Evolutionary conservation across 768 basidiomycete genomes (phyloP).

Genomic region (Serendipita vermifera): DNA sequence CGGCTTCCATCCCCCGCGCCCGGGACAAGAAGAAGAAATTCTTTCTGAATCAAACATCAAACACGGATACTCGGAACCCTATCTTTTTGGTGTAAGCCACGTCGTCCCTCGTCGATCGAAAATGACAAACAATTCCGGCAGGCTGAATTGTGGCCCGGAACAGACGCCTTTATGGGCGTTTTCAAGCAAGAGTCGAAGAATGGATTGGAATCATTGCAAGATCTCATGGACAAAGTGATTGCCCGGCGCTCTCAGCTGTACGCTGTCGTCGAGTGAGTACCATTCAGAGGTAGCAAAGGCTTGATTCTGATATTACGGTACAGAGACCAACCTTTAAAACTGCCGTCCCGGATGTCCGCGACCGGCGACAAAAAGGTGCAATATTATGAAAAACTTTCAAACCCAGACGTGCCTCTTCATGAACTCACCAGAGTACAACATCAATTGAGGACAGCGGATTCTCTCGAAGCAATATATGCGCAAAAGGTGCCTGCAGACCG

Average conservation of each 20-base stretch:
- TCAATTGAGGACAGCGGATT: constrained; percentile 73
- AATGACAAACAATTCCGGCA: constrained; percentile 49
- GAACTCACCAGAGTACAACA: too few relatives aligned
- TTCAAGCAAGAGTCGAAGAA: constrained; percentile 39
- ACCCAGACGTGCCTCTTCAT: too few relatives aligned
- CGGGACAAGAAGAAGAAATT: constrained; percentile 61
- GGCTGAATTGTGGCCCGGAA: constrained; percentile 39
- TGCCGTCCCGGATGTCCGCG: constrained; percentile 70
- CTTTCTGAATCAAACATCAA: constrained; percentile 52
- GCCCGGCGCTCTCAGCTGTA: constrained; percentile 43
- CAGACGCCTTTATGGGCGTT: constrained; percentile 23
- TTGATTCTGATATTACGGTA: constrained; percentile 3
- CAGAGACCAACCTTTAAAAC: constrained; percentile 57
- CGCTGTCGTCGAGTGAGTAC: constrained; percentile 50
- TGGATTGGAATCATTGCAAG: constrained; percentile 43
- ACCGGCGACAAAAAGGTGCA: constrained; percentile 66
- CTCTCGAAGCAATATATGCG: constrained; percentile 63
- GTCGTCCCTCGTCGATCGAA: neutral
- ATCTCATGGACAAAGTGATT: constrained; percentile 65
- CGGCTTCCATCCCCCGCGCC: constrained; percentile 63
- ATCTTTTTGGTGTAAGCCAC: constrained; percentile 45
- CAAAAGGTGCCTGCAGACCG: constrained; percentile 67
- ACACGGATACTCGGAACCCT: constrained; percentile 44
- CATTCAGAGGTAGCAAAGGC: neutral
- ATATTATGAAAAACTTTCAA: constrained; percentile 75